Percentiles rank a stretch among this genome's conserved stretches.
phyloP scores from a whole-genome alignment of 23 red algal species.

The Gracilariopsis chorda region DNA sequence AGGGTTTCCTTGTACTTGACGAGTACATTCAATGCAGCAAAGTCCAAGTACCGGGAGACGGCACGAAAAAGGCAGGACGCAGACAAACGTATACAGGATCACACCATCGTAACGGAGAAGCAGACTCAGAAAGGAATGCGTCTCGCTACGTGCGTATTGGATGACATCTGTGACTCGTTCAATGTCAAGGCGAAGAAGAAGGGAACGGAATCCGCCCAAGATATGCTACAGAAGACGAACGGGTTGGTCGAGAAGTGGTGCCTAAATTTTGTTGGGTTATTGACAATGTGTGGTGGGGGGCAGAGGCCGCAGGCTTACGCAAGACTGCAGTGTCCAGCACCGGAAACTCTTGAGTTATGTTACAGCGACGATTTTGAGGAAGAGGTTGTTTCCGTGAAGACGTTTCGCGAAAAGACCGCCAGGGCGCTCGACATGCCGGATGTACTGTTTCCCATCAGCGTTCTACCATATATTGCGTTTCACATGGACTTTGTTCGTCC shows the following conservation, averaged over 20 bases:
- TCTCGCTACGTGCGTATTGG: not conserved
- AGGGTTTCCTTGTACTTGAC: not conserved
- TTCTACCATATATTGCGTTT: not conserved
- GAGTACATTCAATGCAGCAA: not conserved
- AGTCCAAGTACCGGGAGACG: not conserved
- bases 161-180: not conserved
- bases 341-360: too few species aligned
- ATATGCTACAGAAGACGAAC: not conserved
- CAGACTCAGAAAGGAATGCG: not conserved
- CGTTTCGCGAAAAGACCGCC: conserved; percentile 1
- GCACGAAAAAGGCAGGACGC: not conserved
- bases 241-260: conserved; percentile 10
- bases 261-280: not conserved
- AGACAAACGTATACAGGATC: not conserved
- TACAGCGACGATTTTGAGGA: not conserved
- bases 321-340: not conserved
- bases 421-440: not conserved
- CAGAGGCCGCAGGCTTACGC: conserved; percentile 14
- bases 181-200: not conserved
- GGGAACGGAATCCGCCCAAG: not conserved
- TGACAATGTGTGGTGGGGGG: not conserved
- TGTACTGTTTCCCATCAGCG: not conserved
- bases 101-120: not conserved
- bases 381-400: not conserved
- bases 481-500: not conserved